A percentile compares a stretch with the other conserved stretches of the same genome.
phyloP scores from a whole-genome alignment of 2,329 filamentous ascomycete genomes.

The Hypomyces rosellus region DNA sequence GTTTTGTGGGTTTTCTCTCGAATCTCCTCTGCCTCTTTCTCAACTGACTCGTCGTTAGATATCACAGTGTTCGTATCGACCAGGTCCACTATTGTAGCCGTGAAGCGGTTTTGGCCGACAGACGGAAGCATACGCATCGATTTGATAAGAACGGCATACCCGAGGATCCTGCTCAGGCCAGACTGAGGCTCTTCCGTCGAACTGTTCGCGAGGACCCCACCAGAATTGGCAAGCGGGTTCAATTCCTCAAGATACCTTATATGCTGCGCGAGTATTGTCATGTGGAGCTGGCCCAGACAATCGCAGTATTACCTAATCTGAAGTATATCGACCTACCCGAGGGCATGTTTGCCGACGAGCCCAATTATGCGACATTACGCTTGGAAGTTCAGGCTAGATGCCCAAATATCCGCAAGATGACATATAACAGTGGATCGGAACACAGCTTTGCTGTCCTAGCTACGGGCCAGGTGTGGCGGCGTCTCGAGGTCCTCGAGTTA shows the following conservation, averaged over 20 bases:
- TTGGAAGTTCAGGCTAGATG: constrained; percentile 81
- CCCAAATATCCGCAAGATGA: constrained; percentile 82
- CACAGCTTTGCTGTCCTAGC: constrained; percentile 66
- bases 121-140: constrained; percentile 66
- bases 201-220: constrained; percentile 73
- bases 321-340: constrained; percentile 87
- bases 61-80: constrained; percentile 86
- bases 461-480: constrained; percentile 58
- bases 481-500: constrained; percentile 68
- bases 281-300: constrained; percentile 74
- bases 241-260: constrained; percentile 83
- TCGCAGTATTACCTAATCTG: constrained; percentile 78
- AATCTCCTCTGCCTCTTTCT: neutral
- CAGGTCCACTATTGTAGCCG: constrained; percentile 89
- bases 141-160: constrained; percentile 73
- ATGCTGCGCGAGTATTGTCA: constrained; percentile 89
- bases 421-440: constrained; percentile 73
- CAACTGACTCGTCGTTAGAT: constrained; percentile 44
- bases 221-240: constrained; percentile 61
- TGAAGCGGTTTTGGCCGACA: constrained; percentile 73
- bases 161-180: constrained; percentile 69
- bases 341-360: constrained; percentile 77
- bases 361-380: constrained; percentile 65
- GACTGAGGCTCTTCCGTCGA: constrained; percentile 72
- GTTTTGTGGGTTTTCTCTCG: constrained; percentile 54